phyloP scores from a whole-genome alignment of 108 stramenopile species.

The Skeletonema potamos region DNA sequence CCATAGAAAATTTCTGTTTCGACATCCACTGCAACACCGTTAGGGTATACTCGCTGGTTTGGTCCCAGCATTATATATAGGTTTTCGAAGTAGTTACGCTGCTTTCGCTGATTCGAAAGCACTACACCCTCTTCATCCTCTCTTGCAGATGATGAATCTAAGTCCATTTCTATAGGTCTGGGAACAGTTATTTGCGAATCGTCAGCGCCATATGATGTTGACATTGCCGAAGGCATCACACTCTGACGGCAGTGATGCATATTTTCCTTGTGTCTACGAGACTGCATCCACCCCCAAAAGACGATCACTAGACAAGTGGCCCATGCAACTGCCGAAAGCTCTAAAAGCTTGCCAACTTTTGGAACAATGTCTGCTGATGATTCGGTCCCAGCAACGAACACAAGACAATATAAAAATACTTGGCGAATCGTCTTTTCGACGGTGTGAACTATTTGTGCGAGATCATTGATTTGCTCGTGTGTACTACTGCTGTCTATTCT shows the following conservation, averaged over 20 bases:
- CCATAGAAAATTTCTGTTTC: slow-evolving; percentile 84
- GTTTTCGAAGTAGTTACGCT: slow-evolving; percentile 29
- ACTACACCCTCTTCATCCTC: not conserved
- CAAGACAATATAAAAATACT: slow-evolving; percentile 14
- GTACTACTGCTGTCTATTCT: not conserved
- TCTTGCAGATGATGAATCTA: not conserved
- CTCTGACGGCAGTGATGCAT: not conserved
- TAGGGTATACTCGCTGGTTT: slow-evolving; percentile 49
- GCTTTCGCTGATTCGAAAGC: slow-evolving; percentile 4
- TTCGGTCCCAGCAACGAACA: slow-evolving; percentile 29
- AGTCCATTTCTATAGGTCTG: not conserved
- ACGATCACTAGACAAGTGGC: slow-evolving; percentile 64
- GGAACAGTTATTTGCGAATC: no score
- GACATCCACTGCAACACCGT: slow-evolving; percentile 31
- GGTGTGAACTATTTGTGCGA: not conserved
- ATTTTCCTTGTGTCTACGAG: not conserved
- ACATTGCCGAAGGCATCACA: not conserved
- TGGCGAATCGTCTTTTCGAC: slow-evolving; percentile 6
- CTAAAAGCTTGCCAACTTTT: slow-evolving; percentile 21
- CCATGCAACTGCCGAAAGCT: slow-evolving; percentile 59
- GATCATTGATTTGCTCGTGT: not conserved
- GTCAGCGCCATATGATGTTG: not conserved
- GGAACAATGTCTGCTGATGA: not conserved
- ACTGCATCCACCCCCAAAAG: slow-evolving; percentile 16
- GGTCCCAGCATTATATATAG: slow-evolving; percentile 50